Base-by-base conservation (phyloP, 805 yeast species). In the Millerozyma miso region DNA sequence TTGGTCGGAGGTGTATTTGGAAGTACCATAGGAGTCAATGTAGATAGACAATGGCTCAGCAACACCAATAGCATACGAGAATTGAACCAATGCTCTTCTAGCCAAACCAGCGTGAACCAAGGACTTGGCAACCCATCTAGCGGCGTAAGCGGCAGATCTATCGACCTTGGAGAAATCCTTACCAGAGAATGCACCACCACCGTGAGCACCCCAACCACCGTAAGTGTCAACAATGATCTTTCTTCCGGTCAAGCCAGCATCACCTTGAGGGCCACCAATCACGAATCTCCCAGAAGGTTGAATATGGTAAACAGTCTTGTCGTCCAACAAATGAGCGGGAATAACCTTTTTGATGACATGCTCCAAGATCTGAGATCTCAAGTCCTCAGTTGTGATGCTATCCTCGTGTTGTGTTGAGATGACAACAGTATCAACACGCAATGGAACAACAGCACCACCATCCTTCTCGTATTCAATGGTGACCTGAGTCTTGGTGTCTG, bases 141-240 rank as follows among this genome's bases (percentile, higher is more conserved):
- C 99, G 63, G 99, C 97, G 69, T 93, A 93, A 56, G 99, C 99
- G 67, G 99, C 99, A 53, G 98, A 91, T 79, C 99, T 88, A 74
- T 93, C 99, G 64, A 93, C 99, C 81, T 93, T 93, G 70, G 97
- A 88, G 87, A 88, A 93, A 75, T 93, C 99, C 81, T 93, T 93
- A 74, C 99, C 99, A 53, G 96, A 86, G 89, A 93, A 93, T 53
- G 99, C 99, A 80, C 99, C 99, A 80, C 99, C 99, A 76, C 99
- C 99, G 80, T 93, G 99, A 64, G 99, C 98, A 75, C 99, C 97
- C 95, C 99, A 95, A 64, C 99, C 99, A 79, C 99, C 99, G 77
- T 93, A 93, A 54, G 99, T 95, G 74, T 93, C 99, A 67, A 93
- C 99, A 63, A 93, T 93, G 73, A 93, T 93, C 80, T 93, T 93